Conservation (phyloP, 2,329 filamentous ascomycete species). For the Chaetomium globosum region DNA sequence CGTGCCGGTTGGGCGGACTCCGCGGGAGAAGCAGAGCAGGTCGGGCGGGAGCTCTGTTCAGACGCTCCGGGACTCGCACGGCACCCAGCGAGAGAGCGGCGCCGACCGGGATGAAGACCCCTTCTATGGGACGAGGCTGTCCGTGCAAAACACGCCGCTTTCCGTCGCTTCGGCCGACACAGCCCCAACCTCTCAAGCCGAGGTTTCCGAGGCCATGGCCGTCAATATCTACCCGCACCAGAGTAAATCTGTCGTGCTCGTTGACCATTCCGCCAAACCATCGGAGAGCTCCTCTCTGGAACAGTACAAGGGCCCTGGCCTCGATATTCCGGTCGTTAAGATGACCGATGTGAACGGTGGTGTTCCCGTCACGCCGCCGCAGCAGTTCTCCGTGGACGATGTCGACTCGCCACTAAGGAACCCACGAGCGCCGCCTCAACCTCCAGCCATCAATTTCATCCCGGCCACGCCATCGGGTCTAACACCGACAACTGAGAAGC, state of each 20-base stretch:
- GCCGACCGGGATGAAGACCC: conserved; percentile 58
- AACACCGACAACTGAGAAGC: conserved; percentile 58
- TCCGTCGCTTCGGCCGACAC: conserved; percentile 64
- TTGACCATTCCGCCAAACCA: conserved; percentile 58
- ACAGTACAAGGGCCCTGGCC: conserved; percentile 35
- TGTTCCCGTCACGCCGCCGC: conserved; percentile 56
- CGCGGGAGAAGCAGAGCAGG: conserved; percentile 25
- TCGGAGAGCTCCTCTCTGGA: conserved; percentile 50
- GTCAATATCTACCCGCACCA: conserved; percentile 66
- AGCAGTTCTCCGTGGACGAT: conserved; percentile 54
- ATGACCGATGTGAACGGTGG: conserved; percentile 46
- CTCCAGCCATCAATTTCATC: conserved; percentile 60
- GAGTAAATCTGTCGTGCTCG: conserved; percentile 64
- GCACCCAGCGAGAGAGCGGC: conserved; percentile 39
- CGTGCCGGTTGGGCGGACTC: conserved; percentile 25
- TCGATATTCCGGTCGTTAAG: conserved; percentile 44
- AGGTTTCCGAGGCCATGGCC: conserved; percentile 64
- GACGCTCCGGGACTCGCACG: conserved; percentile 21
- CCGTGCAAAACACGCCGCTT: conserved; percentile 63
- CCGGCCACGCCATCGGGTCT: conserved; percentile 64
- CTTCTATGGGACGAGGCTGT: conserved; percentile 55
- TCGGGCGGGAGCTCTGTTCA: conserved; percentile 12
- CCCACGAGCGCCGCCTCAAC: conserved; percentile 56
- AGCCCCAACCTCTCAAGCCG: conserved; percentile 60
- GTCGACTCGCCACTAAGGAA: conserved; percentile 66